Evolutionary conservation across 495 filamentous ascomycete species (phyloP).

Genomic region (Talaromyces ruber): DNA sequence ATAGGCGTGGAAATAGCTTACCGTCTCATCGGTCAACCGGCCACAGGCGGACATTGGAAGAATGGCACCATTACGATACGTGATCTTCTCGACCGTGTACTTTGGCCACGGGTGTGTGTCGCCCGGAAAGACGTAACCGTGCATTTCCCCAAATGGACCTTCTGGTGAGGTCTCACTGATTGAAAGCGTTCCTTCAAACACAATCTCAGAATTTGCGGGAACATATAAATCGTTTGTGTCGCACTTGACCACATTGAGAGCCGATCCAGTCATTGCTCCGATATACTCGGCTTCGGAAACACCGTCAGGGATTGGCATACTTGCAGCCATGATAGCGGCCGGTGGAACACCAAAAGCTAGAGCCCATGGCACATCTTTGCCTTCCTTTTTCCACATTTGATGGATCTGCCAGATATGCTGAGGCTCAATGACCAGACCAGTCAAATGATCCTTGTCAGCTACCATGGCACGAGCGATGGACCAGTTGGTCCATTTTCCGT

Average conservation of each 20-base stretch:
- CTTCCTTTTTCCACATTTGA: conserved; percentile 27
- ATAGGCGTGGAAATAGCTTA: neutral
- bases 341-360: conserved; percentile 29
- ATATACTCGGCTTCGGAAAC: conserved; percentile 27
- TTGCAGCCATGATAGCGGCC: conserved; percentile 26
- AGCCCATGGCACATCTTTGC: conserved; percentile 27
- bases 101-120: conserved; percentile 17
- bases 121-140: conserved; percentile 23
- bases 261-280: conserved; percentile 20
- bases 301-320: conserved; percentile 29
- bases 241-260: conserved; percentile 29
- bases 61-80: conserved; percentile 23
- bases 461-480: conserved; percentile 33
- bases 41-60: conserved; percentile 23
- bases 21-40: conserved; percentile 22
- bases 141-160: conserved; percentile 29
- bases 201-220: conserved; percentile 30
- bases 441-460: conserved; percentile 19
- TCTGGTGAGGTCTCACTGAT: conserved; percentile 22
- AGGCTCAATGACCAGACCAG: conserved; percentile 18
- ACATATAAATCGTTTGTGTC: conserved; percentile 29
- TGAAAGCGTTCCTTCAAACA: conserved; percentile 28
- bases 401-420: conserved; percentile 27
- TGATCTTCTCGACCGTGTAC: conserved; percentile 29
- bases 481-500: conserved; percentile 31